Evolutionary conservation across 805 yeast species (phyloP), one percentile per base, ranked within the genome.

Genomic region (Wickerhamiella galacta): DNA sequence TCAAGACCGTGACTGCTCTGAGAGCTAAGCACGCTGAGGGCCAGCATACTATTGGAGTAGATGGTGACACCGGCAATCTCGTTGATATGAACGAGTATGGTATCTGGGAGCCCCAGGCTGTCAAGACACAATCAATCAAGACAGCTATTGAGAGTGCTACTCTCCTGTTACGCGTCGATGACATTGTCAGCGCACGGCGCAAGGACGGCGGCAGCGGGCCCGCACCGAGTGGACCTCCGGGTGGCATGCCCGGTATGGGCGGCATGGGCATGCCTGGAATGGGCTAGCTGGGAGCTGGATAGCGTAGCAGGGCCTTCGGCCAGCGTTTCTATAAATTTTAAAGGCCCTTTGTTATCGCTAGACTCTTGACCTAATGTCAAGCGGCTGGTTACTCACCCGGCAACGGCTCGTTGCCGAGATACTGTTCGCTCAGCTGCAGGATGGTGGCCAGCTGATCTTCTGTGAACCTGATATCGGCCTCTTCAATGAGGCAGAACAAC

Each of bases 141-240:
- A 90, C 98, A n/a, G 94, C 93, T 22, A 79, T 90, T 42, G 99
- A 90, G 61, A 77, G 92, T 64, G 95, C 98, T 11, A 79, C 95
- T 55, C 64, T 90, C 62, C 64, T 90, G 49, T 65, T 90, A 53
- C 76, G 98, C 51, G 98, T 90, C 30, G 99, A 90, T 56, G 98
- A 90, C 55, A 90, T 90, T 44, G 98, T 90, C 27, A 76, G 93
- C 56, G 98, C 96, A 45, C 92, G 83, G 19, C 75, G 95, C 48
- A 75, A 58, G 46, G 49, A 42, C 14, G 47, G 43, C 20, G 35
- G 38, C 24, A 37, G 34, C 33, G 38, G 33, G 3, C 17, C 18
- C 21, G 36, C 23, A 9, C 33, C 38, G 1, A 34, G 21, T 9
- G 21, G 25, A 20, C 34, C 25, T 26, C 32, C 19, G 24, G 27